Evolutionary conservation across 169 alveolate species (phyloP).

Genomic region (Plasmodium gaboni): DNA sequence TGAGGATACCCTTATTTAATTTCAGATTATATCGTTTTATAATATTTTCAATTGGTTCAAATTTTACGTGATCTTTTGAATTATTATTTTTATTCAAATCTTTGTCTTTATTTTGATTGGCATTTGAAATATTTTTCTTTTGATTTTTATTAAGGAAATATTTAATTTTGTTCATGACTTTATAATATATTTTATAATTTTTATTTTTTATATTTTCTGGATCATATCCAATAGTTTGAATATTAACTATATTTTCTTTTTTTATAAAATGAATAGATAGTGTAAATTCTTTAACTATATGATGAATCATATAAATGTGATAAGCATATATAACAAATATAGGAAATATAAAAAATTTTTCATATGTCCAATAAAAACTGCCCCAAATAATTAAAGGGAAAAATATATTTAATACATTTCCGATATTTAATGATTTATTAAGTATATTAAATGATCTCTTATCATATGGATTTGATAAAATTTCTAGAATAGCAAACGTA

Average conservation of each 20-base stretch:
- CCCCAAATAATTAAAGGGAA: conserved; percentile 69
- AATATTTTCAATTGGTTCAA: conserved; percentile 72
- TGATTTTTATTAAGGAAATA: conserved; percentile 42
- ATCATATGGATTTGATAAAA: conserved; percentile 64
- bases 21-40: conserved; percentile 68
- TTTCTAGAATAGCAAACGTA: conserved; percentile 51
- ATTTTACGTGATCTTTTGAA: conserved; percentile 29
- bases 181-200: conserved; percentile 59
- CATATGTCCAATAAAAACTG: conserved; percentile 55
- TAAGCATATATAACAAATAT: conserved; percentile 21
- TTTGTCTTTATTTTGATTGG: neutral
- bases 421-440: conserved; percentile 48
- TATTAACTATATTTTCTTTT: conserved; percentile 11
- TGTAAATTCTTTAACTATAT: conserved; percentile 44
- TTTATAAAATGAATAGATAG: conserved; percentile 31
- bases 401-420: conserved; percentile 50
- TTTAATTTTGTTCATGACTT: conserved; percentile 62
- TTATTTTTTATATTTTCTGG: conserved; percentile 29
- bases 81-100: conserved; percentile 3
- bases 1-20: neutral
- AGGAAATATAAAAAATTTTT: conserved; percentile 29
- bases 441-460: conserved; percentile 67
- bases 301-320: conserved; percentile 56
- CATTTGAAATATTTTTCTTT: conserved; percentile 12
- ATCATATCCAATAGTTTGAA: conserved; percentile 16